Evolutionary conservation across 306 rosid species (phyloP), one percentile per base, ranked within the genome.

Genomic region (Cucurbita argyrosperma): DNA sequence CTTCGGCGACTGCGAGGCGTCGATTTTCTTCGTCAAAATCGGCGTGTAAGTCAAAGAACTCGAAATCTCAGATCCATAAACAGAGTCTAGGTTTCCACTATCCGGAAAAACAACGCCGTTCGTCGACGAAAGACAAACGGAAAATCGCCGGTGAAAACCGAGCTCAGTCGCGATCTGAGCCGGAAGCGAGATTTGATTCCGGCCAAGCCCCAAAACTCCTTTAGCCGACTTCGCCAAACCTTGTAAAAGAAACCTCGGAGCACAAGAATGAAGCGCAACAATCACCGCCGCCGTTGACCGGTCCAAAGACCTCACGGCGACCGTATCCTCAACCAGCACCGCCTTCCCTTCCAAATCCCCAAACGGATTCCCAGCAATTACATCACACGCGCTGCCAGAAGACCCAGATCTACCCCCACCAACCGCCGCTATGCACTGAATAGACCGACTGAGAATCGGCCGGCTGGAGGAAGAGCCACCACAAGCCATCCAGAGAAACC

Each of bases 151-250:
- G 26, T 81, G 71, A 0, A 83, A 54, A 11, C 10, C 40, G 0
- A 85, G 57, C 3, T 81, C 76, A 19, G 83, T 57, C 6, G 95
- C 83, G 35, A 90, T 13, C 38, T 92, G 98, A 1, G 98, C 87
- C 4, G 92, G 72, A 5, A 88, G 74, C 1, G 96, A 84, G 53
- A 74, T 79, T 4, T 79, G 80, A 59, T 82, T 72, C 79, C 83
- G 87, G 13, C 91, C 96, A 2, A 92, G 84, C 61, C 96, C 96
- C 0, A 86, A 26, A 77, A 90, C 80, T 35, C 96, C 96, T 43
- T 71, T 72, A 4, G 86, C 90, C 23, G 72, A 80, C 23, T 65
- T 60, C 0, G 91, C 85, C 26, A 92, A 75, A 3, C 90, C 96
- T 21, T 79, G 84, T 74, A 88, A 57, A 2, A 88, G 85, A 16